Base-by-base conservation (phyloP, 495 filamentous ascomycete species). In the Copromyces sp. region DNA sequence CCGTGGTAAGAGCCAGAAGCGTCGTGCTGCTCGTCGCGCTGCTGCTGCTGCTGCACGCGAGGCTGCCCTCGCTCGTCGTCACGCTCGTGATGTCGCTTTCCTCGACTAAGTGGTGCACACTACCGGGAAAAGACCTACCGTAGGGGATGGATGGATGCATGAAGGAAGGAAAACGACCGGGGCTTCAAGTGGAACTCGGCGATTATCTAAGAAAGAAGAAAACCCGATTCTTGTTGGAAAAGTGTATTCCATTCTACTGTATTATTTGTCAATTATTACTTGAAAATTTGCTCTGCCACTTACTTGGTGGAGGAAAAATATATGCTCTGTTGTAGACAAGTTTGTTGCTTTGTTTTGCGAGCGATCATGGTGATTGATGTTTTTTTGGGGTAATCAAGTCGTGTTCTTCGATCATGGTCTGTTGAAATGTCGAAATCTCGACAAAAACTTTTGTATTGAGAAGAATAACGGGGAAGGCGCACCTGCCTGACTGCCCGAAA, bases 51-150 rank as follows among this genome's bases (percentile, higher is more conserved):
- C 39, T 40, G 39, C 39, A 3, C 39, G 39, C 39, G 39, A 40
- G 35, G n/a, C 70, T 39, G 71, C 61, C 29, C 65, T 73, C 35
- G 65, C 39, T 29, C 71, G 71, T 65, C 71, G 71, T 44, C 71
- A 73, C 9, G 68, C 68, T 20, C 71, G 65, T 32, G 29, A 73
- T 24, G 65, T 73, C 5, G 65, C 38, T 39, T 65, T 65, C 53
- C 65, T 39, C 39, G 39, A 65, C 38, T 73, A 73, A 73, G 71
- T 38, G 53, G 35, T 69, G 17, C 9, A 47, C 35, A 3, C 3
- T 59, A 4, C 24, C 9, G n/a, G n/a, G 9, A 37, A 37, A 37
- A 3, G 24, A 24, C 24, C 24, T 24, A 24, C 24, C 24, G 24
- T 24, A 24, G 24, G 24, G 24, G 0, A 24, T 24, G 24, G 24